phyloP scores from a whole-genome alignment of 2,329 filamentous ascomycete genomes.

The Endothia cerciana region DNA sequence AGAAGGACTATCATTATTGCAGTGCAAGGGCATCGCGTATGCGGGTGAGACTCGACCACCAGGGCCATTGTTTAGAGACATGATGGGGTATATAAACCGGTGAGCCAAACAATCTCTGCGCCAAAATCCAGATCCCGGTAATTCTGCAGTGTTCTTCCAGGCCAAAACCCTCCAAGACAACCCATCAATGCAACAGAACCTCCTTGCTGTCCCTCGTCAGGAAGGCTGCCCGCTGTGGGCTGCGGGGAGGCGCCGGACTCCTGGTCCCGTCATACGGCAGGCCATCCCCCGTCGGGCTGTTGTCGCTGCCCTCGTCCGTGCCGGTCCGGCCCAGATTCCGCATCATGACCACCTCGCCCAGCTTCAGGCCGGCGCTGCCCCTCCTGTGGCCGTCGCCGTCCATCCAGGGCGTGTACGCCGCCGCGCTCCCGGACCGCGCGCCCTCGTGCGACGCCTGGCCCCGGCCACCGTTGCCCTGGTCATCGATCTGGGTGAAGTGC shows the following conservation, averaged over 20 bases:
- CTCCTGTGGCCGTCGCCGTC: neutral
- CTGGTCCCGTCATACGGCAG: conserved; percentile 18
- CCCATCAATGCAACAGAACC: conserved; percentile 11
- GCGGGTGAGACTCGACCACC: neutral
- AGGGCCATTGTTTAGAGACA: no score
- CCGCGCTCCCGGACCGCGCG: neutral
- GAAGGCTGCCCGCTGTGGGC: neutral
- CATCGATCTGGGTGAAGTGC: conserved; percentile 24
- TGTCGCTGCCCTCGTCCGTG: neutral
- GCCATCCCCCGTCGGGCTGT: neutral
- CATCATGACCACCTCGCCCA: conserved; percentile 20
- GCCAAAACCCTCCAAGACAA: neutral
- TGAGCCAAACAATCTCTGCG: neutral
- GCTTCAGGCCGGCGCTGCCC: neutral
- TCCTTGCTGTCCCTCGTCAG: conserved; percentile 25
- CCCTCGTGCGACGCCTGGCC: no score
- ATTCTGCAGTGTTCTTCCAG: neutral
- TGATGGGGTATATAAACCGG: neutral
- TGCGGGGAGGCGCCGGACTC: neutral
- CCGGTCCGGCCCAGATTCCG: conserved; percentile 14
- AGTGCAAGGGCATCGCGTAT: neutral
- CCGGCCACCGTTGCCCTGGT: conserved; percentile 3
- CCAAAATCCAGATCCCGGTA: neutral
- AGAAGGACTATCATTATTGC: no score
- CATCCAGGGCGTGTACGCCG: conserved; percentile 14